Conservation (phyloP, 805 yeast species). For the Pichia manshurica region DNA sequence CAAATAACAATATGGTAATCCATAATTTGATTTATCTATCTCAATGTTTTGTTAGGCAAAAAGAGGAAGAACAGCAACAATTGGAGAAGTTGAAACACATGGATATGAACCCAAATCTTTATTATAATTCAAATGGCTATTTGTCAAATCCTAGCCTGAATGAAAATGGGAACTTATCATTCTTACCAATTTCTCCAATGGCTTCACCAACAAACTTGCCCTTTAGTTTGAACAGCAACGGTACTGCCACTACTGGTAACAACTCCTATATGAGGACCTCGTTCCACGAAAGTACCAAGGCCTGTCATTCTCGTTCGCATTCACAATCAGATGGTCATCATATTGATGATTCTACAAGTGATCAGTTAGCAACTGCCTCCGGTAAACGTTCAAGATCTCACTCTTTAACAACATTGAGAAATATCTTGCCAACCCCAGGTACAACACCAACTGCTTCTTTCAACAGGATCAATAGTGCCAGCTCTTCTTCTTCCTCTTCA, state of each 20-base stretch:
- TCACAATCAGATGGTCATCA: constrained; percentile 2
- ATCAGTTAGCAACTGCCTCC: neutral
- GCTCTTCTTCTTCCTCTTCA: neutral
- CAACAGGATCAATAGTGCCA: constrained; percentile 8
- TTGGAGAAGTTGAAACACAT: constrained; percentile 10
- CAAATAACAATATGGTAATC: constrained; percentile 18
- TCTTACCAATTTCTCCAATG: constrained; percentile 24
- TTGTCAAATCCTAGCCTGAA: neutral
- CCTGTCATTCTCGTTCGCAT: neutral
- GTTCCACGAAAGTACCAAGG: neutral
- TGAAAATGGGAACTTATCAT: constrained; percentile 4
- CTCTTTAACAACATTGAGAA: constrained; percentile 20
- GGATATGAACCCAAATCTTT: constrained; percentile 7
- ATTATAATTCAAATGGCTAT: constrained; percentile 9
- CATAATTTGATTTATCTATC: constrained; percentile 26
- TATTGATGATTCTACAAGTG: neutral
- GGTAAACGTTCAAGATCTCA: constrained; percentile 21
- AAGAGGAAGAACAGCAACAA: constrained; percentile 16
- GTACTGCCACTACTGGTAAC: neutral
- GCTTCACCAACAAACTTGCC: constrained; percentile 26
- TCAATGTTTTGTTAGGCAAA: constrained; percentile 21
- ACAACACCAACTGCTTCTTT: constrained; percentile 24
- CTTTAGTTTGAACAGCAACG: neutral
- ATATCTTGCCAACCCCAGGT: constrained; percentile 28
- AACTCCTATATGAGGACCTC: constrained; percentile 11